phyloP scores from a whole-genome alignment of 2,329 filamentous ascomycete genomes.

The Tolypocladium nubicola region DNA sequence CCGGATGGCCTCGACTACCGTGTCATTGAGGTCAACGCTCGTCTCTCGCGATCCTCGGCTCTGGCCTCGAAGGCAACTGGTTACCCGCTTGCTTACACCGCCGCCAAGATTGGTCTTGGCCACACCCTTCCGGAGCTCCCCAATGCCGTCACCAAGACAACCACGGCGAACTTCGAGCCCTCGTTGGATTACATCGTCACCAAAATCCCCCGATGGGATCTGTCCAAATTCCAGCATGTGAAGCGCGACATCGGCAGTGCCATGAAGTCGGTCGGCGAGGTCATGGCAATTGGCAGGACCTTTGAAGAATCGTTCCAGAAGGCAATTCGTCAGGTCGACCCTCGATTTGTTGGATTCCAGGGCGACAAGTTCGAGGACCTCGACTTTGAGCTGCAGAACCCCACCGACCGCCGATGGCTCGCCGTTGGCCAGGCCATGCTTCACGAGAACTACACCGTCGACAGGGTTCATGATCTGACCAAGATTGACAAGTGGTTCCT shows the following conservation, averaged over 20 bases:
- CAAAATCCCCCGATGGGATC: slow-evolving; percentile 97
- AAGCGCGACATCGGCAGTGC: slow-evolving; percentile 94
- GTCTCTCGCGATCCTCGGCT: slow-evolving; percentile 93
- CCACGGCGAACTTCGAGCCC: slow-evolving; percentile 97
- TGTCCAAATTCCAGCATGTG: slow-evolving; percentile 98
- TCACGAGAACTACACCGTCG: slow-evolving; percentile 90
- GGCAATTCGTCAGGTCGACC: slow-evolving; percentile 94
- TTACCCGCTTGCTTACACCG: slow-evolving; percentile 93
- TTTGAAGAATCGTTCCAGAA: slow-evolving; percentile 99
- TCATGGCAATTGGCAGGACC: slow-evolving; percentile 97
- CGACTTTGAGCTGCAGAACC: slow-evolving; percentile 81
- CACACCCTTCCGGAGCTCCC: slow-evolving; percentile 92
- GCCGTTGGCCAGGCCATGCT: slow-evolving; percentile 97
- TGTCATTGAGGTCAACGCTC: slow-evolving; percentile 97
- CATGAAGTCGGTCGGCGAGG: slow-evolving; percentile 98
- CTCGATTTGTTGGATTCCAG: slow-evolving; percentile 84
- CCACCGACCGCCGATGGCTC: slow-evolving; percentile 93
- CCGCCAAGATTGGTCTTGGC: slow-evolving; percentile 94
- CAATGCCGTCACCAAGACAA: slow-evolving; percentile 97
- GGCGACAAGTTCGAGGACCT: slow-evolving; percentile 90
- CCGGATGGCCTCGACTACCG: slow-evolving; percentile 96
- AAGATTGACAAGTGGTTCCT: slow-evolving; percentile 99
- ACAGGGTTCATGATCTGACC: slow-evolving; percentile 82
- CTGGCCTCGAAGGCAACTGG: slow-evolving; percentile 96
- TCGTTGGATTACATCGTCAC: slow-evolving; percentile 96